A percentile compares a stretch with the other conserved stretches of the same genome.
These are phyloP conservation scores for Suillus subalutaceus DNA, from an alignment of 768 basidiomycete genomes.

Conservation along the genomic window DNA sequence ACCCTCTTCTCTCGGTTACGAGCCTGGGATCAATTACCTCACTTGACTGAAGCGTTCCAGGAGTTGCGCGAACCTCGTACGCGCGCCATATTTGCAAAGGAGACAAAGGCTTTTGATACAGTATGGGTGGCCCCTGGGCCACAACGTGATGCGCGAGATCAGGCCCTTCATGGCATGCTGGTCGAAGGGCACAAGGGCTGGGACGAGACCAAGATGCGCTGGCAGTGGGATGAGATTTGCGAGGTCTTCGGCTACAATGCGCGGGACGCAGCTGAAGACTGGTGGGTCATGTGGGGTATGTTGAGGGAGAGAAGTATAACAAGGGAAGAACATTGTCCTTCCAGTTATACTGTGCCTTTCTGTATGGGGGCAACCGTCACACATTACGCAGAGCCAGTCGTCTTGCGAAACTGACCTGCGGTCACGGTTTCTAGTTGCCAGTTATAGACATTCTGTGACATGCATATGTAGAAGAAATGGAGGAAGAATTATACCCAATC, in stretches of 20 bases:
- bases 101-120: slow-evolving; percentile 45
- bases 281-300: slow-evolving; percentile 65
- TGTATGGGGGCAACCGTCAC: neutral
- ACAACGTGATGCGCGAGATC: slow-evolving; percentile 49
- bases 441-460: neutral
- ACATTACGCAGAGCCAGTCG: neutral
- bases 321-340: neutral
- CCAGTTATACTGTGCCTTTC: slow-evolving; percentile 3
- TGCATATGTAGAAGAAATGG: neutral
- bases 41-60: slow-evolving; percentile 59
- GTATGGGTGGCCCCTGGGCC: slow-evolving; percentile 49
- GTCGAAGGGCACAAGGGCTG: slow-evolving; percentile 38
- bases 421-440: neutral
- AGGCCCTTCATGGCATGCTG: slow-evolving; percentile 28
- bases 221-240: slow-evolving; percentile 59
- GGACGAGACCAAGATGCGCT: slow-evolving; percentile 51
- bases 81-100: slow-evolving; percentile 44
- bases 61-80: slow-evolving; percentile 59
- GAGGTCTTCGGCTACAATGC: slow-evolving; percentile 58
- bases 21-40: slow-evolving; percentile 48
- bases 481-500: neutral
- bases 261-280: slow-evolving; percentile 62
- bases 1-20: slow-evolving; percentile 47
- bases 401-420: neutral
- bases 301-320: slow-evolving; percentile 42